Evolutionary conservation across 768 basidiomycete genomes (phyloP), one percentile per base, ranked within the genome.

Genomic region (Amanita jacksonii): DNA sequence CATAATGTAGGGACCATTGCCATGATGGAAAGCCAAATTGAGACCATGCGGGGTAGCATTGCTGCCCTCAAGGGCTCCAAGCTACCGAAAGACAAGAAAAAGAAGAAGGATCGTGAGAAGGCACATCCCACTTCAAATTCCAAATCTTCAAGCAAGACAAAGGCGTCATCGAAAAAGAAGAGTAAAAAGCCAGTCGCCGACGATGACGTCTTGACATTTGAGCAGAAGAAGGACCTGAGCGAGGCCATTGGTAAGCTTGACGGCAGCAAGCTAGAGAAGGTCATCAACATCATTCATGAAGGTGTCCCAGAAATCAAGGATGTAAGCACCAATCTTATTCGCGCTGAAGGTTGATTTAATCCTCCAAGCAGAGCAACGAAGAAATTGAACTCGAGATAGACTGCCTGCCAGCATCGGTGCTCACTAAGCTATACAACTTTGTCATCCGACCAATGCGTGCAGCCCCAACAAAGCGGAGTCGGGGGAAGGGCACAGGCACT

Each of bases 301-400:
- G 89, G 86, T 16, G 85, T 93, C 27, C 92, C 93, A 3, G 88
- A 91, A 56, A 85, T 97, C 46, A 79, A 90, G 59, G 87, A 91
- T 57, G 93, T 96, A 61, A 67, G 91, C 63, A 28, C 18, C 16
- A 8, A 23, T 12, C 4, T 9, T 22, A 38, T 36, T 45, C 15
- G 16, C 25, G 22, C 34, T 27, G 28, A 44, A 24, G 49, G 15
- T 33, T 48, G 54, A 48, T 18, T 52, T 34, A 51, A n/a, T 32
- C 36, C 37, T 48, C 37, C 36, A 45, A 45, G 49, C 67, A 91
- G 88, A 91, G 88, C 62, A 86, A 85, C 36, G 91, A 97, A 63
- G 96, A 99, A 68, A 97, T 99, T 56, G 96, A 99, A 62, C 77
- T 99, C 33, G 96, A 99, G 64, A 98, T 99, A 57, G 96, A 98